Evolutionary conservation across 257 asterid genomes (phyloP).

Genomic region (Avicennia marina): DNA sequence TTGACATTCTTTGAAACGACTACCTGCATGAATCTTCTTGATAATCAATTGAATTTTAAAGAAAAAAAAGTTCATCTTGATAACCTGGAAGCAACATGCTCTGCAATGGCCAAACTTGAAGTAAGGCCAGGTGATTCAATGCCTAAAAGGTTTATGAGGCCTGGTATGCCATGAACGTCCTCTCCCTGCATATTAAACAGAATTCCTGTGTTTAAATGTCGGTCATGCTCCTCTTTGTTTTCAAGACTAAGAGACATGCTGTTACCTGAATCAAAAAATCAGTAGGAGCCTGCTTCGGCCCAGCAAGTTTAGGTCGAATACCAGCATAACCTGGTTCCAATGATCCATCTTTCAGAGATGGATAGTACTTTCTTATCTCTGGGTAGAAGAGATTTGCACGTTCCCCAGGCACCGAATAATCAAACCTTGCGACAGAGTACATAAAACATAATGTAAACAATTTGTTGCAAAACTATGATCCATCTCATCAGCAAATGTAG

Average conservation of each 20-base stretch:
- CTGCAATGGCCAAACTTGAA: slow-evolving; percentile 74
- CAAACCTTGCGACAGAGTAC: slow-evolving; percentile 42
- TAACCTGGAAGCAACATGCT: slow-evolving; percentile 55
- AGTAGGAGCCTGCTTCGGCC: slow-evolving; percentile 42
- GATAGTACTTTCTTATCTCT: slow-evolving; percentile 70
- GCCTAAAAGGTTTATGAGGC: slow-evolving; percentile 71
- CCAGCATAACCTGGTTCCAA: slow-evolving; percentile 86
- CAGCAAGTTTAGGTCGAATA: slow-evolving; percentile 73
- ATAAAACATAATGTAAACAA: too few relatives aligned
- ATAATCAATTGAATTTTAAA: slow-evolving; percentile 18
- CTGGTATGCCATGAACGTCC: slow-evolving; percentile 48
- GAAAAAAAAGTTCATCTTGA: slow-evolving; percentile 16
- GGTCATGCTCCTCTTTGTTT: background rate
- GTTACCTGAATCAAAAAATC: slow-evolving; percentile 85
- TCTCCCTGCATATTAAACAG: slow-evolving; percentile 46
- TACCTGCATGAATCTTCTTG: background rate
- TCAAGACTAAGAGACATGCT: background rate
- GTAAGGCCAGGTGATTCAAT: slow-evolving; percentile 91
- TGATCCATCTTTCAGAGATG: slow-evolving; percentile 54
- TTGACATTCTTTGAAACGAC: background rate
- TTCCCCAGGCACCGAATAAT: slow-evolving; percentile 58
- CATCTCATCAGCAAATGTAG: too few relatives aligned
- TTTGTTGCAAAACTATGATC: too few relatives aligned
- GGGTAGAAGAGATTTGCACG: slow-evolving; percentile 65
- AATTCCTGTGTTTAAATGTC: background rate